These are phyloP conservation scores for Diaporthe velutina DNA, from an alignment of 2,329 filamentous ascomycete genomes.

Conservation along the genomic window DNA sequence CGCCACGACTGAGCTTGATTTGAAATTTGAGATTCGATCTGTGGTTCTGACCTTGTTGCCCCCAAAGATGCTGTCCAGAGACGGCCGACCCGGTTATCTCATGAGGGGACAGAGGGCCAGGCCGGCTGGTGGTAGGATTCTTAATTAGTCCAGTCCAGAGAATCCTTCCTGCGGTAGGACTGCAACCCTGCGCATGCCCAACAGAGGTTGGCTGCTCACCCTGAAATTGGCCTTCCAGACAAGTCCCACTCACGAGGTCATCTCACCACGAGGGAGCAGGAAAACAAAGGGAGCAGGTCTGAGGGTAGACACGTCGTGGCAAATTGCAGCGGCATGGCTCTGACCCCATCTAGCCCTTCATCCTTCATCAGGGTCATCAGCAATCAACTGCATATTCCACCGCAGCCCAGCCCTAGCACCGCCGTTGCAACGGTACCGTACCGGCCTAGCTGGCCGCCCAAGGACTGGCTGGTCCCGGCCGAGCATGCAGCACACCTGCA, in stretches of 20 bases:
- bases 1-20: background rate
- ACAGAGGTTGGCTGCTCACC: slow-evolving; percentile 18
- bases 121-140: background rate
- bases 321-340: slow-evolving; percentile 1
- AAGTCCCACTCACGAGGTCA: background rate
- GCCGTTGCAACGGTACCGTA: slow-evolving; percentile 16
- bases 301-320: background rate
- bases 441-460: slow-evolving; percentile 1
- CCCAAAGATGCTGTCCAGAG: background rate
- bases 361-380: slow-evolving; percentile 18
- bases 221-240: background rate
- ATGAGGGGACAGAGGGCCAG: background rate
- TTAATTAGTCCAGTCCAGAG: slow-evolving; percentile 15
- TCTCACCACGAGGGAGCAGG: background rate
- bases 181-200: slow-evolving; percentile 23
- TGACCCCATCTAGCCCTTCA: background rate
- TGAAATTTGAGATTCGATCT: background rate
- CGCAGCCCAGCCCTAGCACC: slow-evolving; percentile 24
- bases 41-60: slow-evolving; percentile 1
- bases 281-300: background rate
- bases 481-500: slow-evolving; percentile 10
- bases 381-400: background rate
- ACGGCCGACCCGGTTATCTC: slow-evolving; percentile 8
- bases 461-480: slow-evolving; percentile 24
- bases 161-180: slow-evolving; percentile 33